Evolutionary conservation across 805 yeast species (phyloP).

Genomic region (Komagataella populi): DNA sequence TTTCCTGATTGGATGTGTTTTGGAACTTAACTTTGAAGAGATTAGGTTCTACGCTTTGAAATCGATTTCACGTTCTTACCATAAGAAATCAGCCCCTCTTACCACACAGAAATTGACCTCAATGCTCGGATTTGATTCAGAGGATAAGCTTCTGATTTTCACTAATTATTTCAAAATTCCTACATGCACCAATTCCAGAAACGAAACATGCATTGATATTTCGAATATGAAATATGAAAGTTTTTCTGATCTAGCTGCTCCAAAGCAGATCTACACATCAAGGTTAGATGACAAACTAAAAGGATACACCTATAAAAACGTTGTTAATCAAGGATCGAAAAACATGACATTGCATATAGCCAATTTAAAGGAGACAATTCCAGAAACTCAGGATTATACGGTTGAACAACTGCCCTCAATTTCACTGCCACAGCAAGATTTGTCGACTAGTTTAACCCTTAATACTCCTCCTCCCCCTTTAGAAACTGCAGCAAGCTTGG

Average conservation of each 20-base stretch:
- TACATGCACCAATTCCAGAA: background rate
- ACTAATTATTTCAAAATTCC: background rate
- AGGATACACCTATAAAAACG: background rate
- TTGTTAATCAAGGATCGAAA: background rate
- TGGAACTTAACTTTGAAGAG: constrained; percentile 73
- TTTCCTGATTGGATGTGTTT: constrained; percentile 53
- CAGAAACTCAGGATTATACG: background rate
- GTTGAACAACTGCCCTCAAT: background rate
- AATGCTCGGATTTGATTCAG: constrained; percentile 56
- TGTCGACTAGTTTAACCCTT: too few species aligned
- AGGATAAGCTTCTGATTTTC: constrained; percentile 19
- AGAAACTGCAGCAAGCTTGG: background rate
- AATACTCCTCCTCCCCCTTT: background rate
- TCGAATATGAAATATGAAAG: background rate
- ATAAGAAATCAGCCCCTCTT: constrained; percentile 58
- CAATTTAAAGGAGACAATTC: background rate
- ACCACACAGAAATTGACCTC: constrained; percentile 30
- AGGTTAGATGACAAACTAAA: background rate
- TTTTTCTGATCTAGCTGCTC: background rate
- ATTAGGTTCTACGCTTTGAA: constrained; percentile 62
- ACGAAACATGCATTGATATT: background rate
- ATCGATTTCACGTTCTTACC: constrained; percentile 51
- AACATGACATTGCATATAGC: background rate
- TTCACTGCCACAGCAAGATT: background rate
- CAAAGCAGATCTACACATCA: background rate